These are phyloP conservation scores for Fusarium mundagurra DNA, from an alignment of 2,329 filamentous ascomycete species.

Conservation along the genomic window DNA sequence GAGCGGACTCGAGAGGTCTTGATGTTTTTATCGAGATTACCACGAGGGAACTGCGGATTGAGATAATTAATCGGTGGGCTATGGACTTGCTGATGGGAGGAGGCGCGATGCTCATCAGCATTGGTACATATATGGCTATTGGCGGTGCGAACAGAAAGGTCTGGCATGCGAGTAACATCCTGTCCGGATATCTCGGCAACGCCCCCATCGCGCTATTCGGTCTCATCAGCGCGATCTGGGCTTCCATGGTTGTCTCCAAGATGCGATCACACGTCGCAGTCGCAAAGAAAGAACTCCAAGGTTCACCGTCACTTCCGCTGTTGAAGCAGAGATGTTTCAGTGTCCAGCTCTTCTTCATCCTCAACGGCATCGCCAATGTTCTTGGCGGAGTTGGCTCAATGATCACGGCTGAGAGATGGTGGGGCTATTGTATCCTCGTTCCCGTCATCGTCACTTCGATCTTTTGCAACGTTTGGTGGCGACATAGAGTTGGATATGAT, in stretches of 20 bases:
- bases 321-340: slow-evolving; percentile 52
- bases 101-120: slow-evolving; percentile 59
- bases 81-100: slow-evolving; percentile 63
- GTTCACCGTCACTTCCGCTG: slow-evolving; percentile 37
- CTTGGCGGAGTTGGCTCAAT: slow-evolving; percentile 60
- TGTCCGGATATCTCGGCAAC: slow-evolving; percentile 67
- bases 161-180: slow-evolving; percentile 59
- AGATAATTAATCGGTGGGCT: slow-evolving; percentile 59
- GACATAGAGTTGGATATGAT: slow-evolving; percentile 56
- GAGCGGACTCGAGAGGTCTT: slow-evolving; percentile 34
- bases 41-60: slow-evolving; percentile 59
- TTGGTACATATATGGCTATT: slow-evolving; percentile 64
- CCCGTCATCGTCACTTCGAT: slow-evolving; percentile 60
- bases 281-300: slow-evolving; percentile 39
- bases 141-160: slow-evolving; percentile 55
- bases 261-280: slow-evolving; percentile 51
- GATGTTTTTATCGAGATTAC: slow-evolving; percentile 56
- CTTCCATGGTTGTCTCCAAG: slow-evolving; percentile 52
- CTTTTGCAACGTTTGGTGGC: slow-evolving; percentile 60
- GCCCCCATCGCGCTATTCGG: slow-evolving; percentile 59
- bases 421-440: slow-evolving; percentile 61
- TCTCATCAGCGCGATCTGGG: slow-evolving; percentile 60
- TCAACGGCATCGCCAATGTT: slow-evolving; percentile 58
- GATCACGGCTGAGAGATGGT: slow-evolving; percentile 61
- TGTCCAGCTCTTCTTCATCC: slow-evolving; percentile 52